phyloP scores from a whole-genome alignment of 805 yeast species.

The Clavispora fructus region DNA sequence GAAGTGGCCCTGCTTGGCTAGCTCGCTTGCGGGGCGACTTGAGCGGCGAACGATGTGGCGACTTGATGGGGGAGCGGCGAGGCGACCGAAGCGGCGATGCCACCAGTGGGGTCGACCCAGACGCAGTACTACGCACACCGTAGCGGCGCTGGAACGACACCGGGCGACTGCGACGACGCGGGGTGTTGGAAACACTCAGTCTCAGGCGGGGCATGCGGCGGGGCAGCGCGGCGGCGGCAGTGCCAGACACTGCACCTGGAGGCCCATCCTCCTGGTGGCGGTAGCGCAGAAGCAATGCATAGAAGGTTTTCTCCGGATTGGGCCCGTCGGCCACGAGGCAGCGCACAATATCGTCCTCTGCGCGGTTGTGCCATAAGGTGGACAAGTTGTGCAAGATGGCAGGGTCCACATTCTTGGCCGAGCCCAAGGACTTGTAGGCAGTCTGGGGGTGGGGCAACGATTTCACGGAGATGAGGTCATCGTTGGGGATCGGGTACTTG shows the following conservation, averaged over 20 bases:
- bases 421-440: slow-evolving; percentile 46
- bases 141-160: slow-evolving; percentile 38
- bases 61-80: slow-evolving; percentile 28
- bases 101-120: neutral
- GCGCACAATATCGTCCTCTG: slow-evolving; percentile 34
- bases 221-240: slow-evolving; percentile 8
- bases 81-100: slow-evolving; percentile 10
- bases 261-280: slow-evolving; percentile 39
- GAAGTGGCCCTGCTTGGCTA: slow-evolving; percentile 23
- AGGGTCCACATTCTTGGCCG: slow-evolving; percentile 44
- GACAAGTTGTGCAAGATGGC: slow-evolving; percentile 51
- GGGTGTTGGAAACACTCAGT: slow-evolving; percentile 7
- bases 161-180: slow-evolving; percentile 26
- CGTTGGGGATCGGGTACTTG: slow-evolving; percentile 46
- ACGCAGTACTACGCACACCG: slow-evolving; percentile 15
- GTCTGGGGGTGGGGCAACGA: slow-evolving; percentile 53
- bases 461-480: slow-evolving; percentile 40
- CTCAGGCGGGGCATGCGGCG: slow-evolving; percentile 11
- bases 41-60: slow-evolving; percentile 15
- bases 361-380: slow-evolving; percentile 54
- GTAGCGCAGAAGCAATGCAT: slow-evolving; percentile 40
- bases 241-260: slow-evolving; percentile 13
- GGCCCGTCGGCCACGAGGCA: slow-evolving; percentile 35
- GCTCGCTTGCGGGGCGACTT: slow-evolving; percentile 19
- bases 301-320: slow-evolving; percentile 42